Evolutionary conservation across 2,329 filamentous ascomycete species (phyloP).

Genomic region (Aschersonia sp.): DNA sequence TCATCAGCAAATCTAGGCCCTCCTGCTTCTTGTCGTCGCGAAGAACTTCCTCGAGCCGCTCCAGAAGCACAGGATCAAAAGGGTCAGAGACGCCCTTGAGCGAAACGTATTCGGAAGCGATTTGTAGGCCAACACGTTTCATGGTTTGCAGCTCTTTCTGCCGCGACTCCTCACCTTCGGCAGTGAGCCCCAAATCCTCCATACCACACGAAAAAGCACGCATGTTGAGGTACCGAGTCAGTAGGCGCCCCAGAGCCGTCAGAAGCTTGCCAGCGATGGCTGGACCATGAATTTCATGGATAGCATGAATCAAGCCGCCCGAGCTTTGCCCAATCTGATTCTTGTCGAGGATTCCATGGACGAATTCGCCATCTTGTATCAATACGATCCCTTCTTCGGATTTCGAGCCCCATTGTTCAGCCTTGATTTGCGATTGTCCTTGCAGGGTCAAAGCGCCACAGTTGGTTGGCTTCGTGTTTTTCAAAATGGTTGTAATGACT

Average conservation of each 20-base stretch:
- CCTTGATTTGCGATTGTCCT: slow-evolving; percentile 64
- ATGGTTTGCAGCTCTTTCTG: slow-evolving; percentile 55
- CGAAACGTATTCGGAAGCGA: slow-evolving; percentile 80
- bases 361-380: slow-evolving; percentile 74
- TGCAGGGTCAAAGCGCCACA: slow-evolving; percentile 66
- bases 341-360: slow-evolving; percentile 89
- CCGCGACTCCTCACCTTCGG: slow-evolving; percentile 59
- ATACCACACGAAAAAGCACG: slow-evolving; percentile 94
- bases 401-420: slow-evolving; percentile 64
- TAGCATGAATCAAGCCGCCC: slow-evolving; percentile 78
- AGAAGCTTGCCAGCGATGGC: slow-evolving; percentile 74
- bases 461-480: slow-evolving; percentile 72
- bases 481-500: slow-evolving; percentile 79
- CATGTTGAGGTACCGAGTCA: slow-evolving; percentile 86
- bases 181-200: slow-evolving; percentile 80
- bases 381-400: slow-evolving; percentile 69
- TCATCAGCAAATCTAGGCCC: slow-evolving; percentile 79
- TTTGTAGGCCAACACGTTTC: slow-evolving; percentile 55
- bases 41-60: slow-evolving; percentile 74
- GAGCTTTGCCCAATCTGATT: slow-evolving; percentile 79
- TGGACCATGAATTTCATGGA: slow-evolving; percentile 88
- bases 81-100: slow-evolving; percentile 51
- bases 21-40: slow-evolving; percentile 85
- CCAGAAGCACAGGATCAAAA: slow-evolving; percentile 56
- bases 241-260: slow-evolving; percentile 73